Conservation (phyloP, 345 rosid species). For the Arabidopsis thaliana region DNA sequence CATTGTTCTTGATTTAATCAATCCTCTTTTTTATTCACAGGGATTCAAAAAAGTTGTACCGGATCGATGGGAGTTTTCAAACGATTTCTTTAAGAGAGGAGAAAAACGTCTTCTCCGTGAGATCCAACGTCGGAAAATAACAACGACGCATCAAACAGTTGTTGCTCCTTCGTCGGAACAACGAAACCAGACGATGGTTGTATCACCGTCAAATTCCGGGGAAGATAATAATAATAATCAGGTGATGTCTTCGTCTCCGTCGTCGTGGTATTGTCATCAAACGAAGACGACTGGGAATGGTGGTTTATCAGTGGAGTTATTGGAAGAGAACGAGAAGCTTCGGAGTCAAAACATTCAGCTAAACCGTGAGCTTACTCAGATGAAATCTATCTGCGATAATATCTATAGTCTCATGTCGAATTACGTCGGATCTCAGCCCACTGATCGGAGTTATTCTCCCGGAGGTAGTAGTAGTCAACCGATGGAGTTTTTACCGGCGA, state of each 20-base stretch:
- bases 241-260: conserved; percentile 50
- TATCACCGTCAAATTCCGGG: conserved; percentile 63
- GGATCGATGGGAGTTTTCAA: conserved; percentile 96
- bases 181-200: conserved; percentile 43
- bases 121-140: conserved; percentile 80
- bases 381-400: conserved; percentile 69
- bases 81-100: conserved; percentile 76
- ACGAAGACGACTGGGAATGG: conserved; percentile 13
- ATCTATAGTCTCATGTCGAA: conserved; percentile 60
- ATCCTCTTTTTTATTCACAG: conserved; percentile 36
- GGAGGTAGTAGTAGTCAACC: conserved; percentile 16
- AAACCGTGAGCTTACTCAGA: conserved; percentile 64
- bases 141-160: conserved; percentile 31
- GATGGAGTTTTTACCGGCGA: conserved; percentile 52
- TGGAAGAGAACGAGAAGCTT: conserved; percentile 82
- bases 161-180: conserved; percentile 29
- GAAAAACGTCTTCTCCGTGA: conserved; percentile 73
- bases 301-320: conserved; percentile 53
- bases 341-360: conserved; percentile 68
- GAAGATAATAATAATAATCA: conserved; percentile 50
- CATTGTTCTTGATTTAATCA: background rate
- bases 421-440: conserved; percentile 45
- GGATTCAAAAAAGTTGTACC: conserved; percentile 87
- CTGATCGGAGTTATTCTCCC: conserved; percentile 26
- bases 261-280: conserved; percentile 51